These are phyloP conservation scores for Globisporangium paroecandrum DNA, from an alignment of 352 stramenopile species.

Conservation along the genomic window DNA sequence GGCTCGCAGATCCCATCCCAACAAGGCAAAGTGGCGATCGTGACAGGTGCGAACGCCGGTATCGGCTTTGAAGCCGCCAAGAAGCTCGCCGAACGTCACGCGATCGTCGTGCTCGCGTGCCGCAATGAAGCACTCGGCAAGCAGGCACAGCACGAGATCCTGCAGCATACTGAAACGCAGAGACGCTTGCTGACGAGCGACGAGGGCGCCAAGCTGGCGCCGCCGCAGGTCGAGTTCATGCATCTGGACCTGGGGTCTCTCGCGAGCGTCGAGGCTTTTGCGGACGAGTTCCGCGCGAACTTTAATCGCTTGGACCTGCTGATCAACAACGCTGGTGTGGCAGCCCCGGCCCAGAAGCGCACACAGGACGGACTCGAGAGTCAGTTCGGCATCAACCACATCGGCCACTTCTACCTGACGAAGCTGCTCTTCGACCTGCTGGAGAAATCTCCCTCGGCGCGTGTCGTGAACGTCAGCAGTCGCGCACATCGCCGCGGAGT, in stretches of 20 bases:
- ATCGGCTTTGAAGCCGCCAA: constrained; percentile 75
- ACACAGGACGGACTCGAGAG: constrained; percentile 28
- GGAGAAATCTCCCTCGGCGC: constrained; percentile 15
- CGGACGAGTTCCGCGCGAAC: constrained; percentile 14
- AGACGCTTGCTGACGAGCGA: neutral
- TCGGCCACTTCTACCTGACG: constrained; percentile 55
- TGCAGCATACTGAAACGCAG: neutral
- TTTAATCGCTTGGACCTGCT: constrained; percentile 26
- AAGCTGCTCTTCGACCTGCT: constrained; percentile 37
- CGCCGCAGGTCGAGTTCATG: constrained; percentile 20
- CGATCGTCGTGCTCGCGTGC: constrained; percentile 76
- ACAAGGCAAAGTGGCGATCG: constrained; percentile 60
- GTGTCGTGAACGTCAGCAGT: constrained; percentile 43
- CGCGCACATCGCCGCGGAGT: constrained; percentile 28
- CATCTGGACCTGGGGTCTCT: constrained; percentile 21
- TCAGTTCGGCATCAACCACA: constrained; percentile 47
- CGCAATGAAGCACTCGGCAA: constrained; percentile 39
- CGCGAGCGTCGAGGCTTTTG: constrained; percentile 23
- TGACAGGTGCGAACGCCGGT: constrained; percentile 82
- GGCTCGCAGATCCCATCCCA: constrained; percentile 30
- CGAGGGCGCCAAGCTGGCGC: neutral
- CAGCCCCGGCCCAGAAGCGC: constrained; percentile 2
- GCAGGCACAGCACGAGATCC: constrained; percentile 30
- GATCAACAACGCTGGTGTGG: constrained; percentile 32
- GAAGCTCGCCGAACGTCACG: constrained; percentile 51